Base-by-base conservation (phyloP, 2,329 filamentous ascomycete species). In the Colletotrichum horii region DNA sequence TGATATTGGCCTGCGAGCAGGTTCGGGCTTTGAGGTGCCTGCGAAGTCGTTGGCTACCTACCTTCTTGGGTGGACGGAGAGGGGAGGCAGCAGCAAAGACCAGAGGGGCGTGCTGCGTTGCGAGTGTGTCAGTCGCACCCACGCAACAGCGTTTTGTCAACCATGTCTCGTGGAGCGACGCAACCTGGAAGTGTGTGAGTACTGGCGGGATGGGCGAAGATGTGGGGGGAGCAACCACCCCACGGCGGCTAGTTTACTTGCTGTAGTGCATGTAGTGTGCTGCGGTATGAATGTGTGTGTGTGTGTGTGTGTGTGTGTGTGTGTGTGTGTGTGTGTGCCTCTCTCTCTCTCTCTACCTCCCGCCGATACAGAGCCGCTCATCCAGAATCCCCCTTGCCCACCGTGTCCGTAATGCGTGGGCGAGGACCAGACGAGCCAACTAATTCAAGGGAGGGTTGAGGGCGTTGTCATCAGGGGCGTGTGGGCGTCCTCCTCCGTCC, bases 61-160 rank as follows among this genome's bases (percentile, higher is more conserved):
- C n/a, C n/a, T n/a, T n/a, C n/a, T n/a, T n/a, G n/a, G 22, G 24
- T 26, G 55, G 26, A 58, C 26, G 16, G 11, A 28, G 55, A 19
- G 30, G 24, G 30, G 26, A 58, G 14, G 14, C 15, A 22, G 55
- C 22, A 58, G 55, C 24, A 58, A 19, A 62, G 30, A 30, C 19
- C 43, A 22, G 43, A 52, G 43, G 28, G 24, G 55, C 30, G 58
- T 24, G n/a, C 28, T 34, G 26, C 58, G 30, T 62, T 62, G 64
- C 30, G 32, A 60, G 62, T 22, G 24, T 55, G 28, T 26, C 15
- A 36, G 66, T 38, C 26, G 66, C 43, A 58, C 62, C 71, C 43
- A 22, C 71, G 71, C n/a, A 64, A 56, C 30, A 64, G 71, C 71
- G 56, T 74, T 67, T 70, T 55, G 38, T 72, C 70, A 32, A 68